Base-by-base conservation (phyloP, 2,329 filamentous ascomycete genomes). In the Chaetomium globosum region DNA sequence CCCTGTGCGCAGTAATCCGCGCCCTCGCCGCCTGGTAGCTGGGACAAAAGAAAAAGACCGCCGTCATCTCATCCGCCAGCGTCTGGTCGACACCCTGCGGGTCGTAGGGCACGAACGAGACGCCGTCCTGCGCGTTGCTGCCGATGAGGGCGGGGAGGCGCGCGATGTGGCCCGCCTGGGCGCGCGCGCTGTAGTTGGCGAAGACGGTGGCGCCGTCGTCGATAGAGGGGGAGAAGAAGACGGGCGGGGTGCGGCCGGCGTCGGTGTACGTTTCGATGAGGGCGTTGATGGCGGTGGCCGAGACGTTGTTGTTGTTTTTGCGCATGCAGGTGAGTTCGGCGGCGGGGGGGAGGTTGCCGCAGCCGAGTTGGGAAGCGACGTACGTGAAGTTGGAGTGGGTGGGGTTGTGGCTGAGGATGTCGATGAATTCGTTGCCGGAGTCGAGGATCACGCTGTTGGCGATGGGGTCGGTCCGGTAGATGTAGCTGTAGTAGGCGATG, bases 301-400 rank as follows among this genome's bases (percentile, higher is more conserved):
- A 71, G 48, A 78, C 26, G 26, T 26, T 26, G 26, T 26, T 26
- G n/a, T n/a, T n/a, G n/a, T n/a, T 71, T n/a, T 70, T 61, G 33
- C 75, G 75, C 74, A 81, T 77, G 57, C 79, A 80, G 39, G 71
- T 70, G 8, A 81, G 66, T 51, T 79, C 76, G 7, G 71, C 65
- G 3, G 70, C 57, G 0, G 75, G 69, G 0, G 72, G 73, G 51
- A 77, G 77, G 12, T 75, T 76, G 3, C 79, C 74, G 31, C 75
- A 75, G 0, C 75, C 73, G 0, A 80, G 73, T 7, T 77, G 72
- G 54, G 73, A 73, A 7, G 80, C 78, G 63, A 80, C 80, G 28
- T 75, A 75, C 12, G 73, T 77, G 31, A 79, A 77, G 57, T 80
- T 79, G 1, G 73, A 68, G 60, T 79, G 75, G 2, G 49, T 66